phyloP scores from a whole-genome alignment of 2,329 filamentous ascomycete genomes.

The Uncinocarpus reesii region DNA sequence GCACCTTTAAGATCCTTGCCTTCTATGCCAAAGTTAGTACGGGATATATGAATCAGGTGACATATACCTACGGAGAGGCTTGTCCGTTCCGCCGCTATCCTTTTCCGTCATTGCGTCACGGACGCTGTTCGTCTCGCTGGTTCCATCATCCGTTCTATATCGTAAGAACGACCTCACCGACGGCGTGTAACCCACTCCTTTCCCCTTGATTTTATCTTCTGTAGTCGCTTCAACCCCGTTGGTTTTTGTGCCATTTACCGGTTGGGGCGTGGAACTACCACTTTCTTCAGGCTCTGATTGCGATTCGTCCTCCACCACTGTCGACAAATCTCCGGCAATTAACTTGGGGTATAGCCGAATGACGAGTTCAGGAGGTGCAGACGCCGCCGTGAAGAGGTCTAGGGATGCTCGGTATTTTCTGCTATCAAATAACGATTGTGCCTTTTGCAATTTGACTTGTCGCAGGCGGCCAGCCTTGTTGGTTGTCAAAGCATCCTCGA shows the following conservation, averaged over 20 bases:
- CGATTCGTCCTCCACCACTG: constrained; percentile 41
- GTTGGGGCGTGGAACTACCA: constrained; percentile 19
- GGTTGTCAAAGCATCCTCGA: constrained; percentile 80
- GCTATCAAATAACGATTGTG: constrained; percentile 69
- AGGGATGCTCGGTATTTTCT: constrained; percentile 76
- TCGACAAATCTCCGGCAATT: constrained; percentile 73
- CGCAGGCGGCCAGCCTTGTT: constrained; percentile 72
- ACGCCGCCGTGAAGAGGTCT: constrained; percentile 82
- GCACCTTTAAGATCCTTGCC: constrained; percentile 77
- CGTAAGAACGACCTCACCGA: constrained; percentile 33
- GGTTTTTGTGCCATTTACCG: constrained; percentile 23
- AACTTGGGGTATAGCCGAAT: constrained; percentile 71
- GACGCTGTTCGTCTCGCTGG: constrained; percentile 33
- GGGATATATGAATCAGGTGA: not conserved
- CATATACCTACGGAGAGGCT: constrained; percentile 23
- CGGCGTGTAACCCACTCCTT: constrained; percentile 26
- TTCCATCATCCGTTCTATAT: constrained; percentile 27
- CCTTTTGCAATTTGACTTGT: constrained; percentile 85
- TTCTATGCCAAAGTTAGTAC: constrained; percentile 40
- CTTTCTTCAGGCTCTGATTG: constrained; percentile 17
- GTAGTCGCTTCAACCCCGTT: constrained; percentile 21
- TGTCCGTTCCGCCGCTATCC: constrained; percentile 18
- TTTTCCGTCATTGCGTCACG: constrained; percentile 28
- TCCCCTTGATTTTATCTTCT: constrained; percentile 23
- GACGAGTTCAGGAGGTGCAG: constrained; percentile 80